Evolutionary conservation across 2,329 filamentous ascomycete genomes (phyloP), one percentile per base, ranked within the genome.

Genomic region (Phialemoniopsis sp.): DNA sequence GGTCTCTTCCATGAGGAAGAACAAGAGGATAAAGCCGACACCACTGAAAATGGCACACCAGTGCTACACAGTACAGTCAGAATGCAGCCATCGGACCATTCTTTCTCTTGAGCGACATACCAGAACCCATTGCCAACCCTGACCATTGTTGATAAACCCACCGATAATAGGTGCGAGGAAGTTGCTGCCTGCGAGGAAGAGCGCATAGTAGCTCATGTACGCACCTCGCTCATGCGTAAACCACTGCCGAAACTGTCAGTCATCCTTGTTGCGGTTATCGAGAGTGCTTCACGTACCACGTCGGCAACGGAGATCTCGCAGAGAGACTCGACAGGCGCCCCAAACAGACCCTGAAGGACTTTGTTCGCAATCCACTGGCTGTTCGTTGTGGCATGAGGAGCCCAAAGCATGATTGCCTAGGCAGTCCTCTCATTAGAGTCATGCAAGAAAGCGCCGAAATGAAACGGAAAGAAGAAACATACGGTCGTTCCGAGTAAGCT

Each of bases 1-100:
- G 7, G 76, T 77, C 51, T 82, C 78, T 46, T 81, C 77, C 44
- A 79, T 73, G 48, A 81, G 73, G 42, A 81, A 59, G 50, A 80
- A 77, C 1, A 68, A 41, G 29, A 68, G 60, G 1, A 66, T 30
- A 12, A 59, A 58, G 4, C 54, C 56, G 0, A 46, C 55, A 2
- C 48, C 62, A 34, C 58, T 57, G 39, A 68, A 63, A 21, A 68
- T 61, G 4, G 58, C 56, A 4, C 63, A 59, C 52, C 64, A 64
- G 52, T 66, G 68, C 30, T 32, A n/a, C n/a, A 16, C 29, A 9
- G 14, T 21, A 30, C 13, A 8, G 17, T 18, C 8, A 34, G n/a
- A 34, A 26, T 70, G 10, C 21, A 26, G 21, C 6, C 6, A 26
- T n/a, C 10, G 21, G 21, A 10, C 10, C 6, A 67, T 26, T 6